These are phyloP conservation scores for Neurospora sp. DNA, from an alignment of 495 filamentous ascomycete genomes.

Conservation along the genomic window DNA sequence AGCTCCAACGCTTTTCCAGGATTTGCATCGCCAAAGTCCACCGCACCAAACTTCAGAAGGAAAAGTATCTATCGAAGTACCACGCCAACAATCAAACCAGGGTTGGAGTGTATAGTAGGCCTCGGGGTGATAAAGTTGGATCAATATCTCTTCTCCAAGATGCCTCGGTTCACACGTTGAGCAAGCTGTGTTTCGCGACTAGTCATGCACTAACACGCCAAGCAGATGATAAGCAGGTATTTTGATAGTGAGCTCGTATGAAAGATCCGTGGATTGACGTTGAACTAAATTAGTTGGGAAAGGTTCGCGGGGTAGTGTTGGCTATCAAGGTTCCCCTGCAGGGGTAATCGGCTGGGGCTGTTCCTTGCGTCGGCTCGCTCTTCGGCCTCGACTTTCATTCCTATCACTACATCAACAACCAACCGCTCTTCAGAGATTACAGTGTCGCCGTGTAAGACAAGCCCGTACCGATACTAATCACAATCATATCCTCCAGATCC, in stretches of 20 bases:
- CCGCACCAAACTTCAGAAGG: no score
- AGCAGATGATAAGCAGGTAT: no score
- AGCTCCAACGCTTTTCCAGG: no score
- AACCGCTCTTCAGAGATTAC: background rate
- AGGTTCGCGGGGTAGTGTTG: background rate
- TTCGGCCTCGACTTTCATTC: background rate
- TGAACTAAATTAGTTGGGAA: background rate
- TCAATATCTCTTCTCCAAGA: background rate
- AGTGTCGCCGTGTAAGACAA: background rate
- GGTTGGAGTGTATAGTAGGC: background rate
- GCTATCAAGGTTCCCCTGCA: background rate
- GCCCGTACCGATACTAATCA: background rate
- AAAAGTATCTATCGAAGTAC: no score
- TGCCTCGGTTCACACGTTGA: background rate
- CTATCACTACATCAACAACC: background rate
- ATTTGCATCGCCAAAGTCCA: no score
- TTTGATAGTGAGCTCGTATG: no score
- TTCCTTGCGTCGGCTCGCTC: background rate
- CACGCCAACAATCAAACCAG: no score
- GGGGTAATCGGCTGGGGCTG: background rate
- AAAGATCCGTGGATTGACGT: background rate
- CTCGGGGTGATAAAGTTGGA: background rate
- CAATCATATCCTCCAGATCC: background rate
- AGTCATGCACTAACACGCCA: background rate
- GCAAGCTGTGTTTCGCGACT: background rate